These are phyloP conservation scores for Rhynchospora tenuis DNA, from an alignment of 176 grass and related monocot species.

Conservation along the genomic window DNA sequence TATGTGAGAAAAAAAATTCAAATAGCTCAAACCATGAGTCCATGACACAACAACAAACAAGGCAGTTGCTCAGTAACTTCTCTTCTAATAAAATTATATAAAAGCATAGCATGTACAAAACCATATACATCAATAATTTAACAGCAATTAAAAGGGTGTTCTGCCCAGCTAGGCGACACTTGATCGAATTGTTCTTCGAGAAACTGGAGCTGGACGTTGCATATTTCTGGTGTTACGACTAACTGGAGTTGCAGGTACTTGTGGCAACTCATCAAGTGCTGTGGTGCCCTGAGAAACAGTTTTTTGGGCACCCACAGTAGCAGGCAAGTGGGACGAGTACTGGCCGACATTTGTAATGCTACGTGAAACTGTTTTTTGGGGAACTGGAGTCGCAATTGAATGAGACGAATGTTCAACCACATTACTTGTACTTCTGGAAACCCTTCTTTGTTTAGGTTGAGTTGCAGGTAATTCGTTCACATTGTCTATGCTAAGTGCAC, in stretches of 20 bases:
- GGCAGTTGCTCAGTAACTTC: neutral
- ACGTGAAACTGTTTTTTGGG: neutral
- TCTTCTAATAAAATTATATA: neutral
- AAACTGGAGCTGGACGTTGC: neutral
- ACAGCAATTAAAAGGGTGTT: neutral
- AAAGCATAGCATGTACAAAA: neutral
- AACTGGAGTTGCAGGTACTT: neutral
- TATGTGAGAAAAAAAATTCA: neutral
- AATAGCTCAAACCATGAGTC: neutral
- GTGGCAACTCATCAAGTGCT: neutral
- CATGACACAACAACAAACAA: neutral
- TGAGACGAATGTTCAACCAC: neutral
- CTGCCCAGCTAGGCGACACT: neutral
- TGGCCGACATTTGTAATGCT: neutral
- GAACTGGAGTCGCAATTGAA: neutral
- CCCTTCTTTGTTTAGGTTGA: neutral
- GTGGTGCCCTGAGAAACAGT: neutral
- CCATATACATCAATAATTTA: neutral
- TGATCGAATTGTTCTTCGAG: neutral
- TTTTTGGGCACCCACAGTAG: neutral
- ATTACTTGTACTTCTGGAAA: constrained; percentile 4
- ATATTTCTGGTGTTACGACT: neutral
- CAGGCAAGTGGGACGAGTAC: neutral
- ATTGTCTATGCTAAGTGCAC: neutral
- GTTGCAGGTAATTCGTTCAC: neutral